Conservation (phyloP, 2,329 filamentous ascomycete genomes). For the Septoria petroselini region DNA sequence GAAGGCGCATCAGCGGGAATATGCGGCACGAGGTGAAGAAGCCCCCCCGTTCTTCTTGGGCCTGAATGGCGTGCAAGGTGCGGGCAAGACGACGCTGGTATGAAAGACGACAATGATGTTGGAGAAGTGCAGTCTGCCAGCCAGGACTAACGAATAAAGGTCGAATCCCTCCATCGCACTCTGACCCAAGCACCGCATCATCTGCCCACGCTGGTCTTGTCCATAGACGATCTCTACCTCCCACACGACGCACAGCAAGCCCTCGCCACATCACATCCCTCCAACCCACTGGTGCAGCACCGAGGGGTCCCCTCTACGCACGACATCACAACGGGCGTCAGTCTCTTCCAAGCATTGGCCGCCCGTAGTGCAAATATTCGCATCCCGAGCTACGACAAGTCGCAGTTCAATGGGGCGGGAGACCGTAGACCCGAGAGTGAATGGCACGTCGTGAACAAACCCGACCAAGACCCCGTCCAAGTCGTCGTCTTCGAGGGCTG, state of each 20-base stretch:
- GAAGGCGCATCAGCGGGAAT: constrained; percentile 47
- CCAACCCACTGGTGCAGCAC: constrained; percentile 74
- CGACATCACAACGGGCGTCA: constrained; percentile 63
- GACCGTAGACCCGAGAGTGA: constrained; percentile 63
- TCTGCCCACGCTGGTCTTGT: constrained; percentile 67
- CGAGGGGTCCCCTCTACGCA: constrained; percentile 83
- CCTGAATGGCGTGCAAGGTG: constrained; percentile 86
- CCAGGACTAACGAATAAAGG: constrained; percentile 41
- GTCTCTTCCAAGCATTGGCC: constrained; percentile 61
- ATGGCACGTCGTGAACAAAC: constrained; percentile 60
- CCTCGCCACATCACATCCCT: constrained; percentile 62
- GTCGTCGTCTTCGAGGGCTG: constrained; percentile 85
- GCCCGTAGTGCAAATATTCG: constrained; percentile 50
- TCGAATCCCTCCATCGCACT: constrained; percentile 61
- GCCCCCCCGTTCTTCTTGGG: constrained; percentile 75
- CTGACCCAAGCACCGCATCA: constrained; percentile 58
- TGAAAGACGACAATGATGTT: no score
- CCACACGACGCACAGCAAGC: constrained; percentile 64
- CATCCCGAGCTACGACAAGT: constrained; percentile 82
- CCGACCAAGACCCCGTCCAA: constrained; percentile 48
- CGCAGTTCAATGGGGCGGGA: constrained; percentile 69
- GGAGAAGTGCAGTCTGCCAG: no score
- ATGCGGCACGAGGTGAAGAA: constrained; percentile 36
- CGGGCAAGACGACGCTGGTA: constrained; percentile 86
- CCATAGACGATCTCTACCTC: constrained; percentile 88